Base-by-base conservation (phyloP, 495 filamentous ascomycete species). In the Daldinia caldariorum region DNA sequence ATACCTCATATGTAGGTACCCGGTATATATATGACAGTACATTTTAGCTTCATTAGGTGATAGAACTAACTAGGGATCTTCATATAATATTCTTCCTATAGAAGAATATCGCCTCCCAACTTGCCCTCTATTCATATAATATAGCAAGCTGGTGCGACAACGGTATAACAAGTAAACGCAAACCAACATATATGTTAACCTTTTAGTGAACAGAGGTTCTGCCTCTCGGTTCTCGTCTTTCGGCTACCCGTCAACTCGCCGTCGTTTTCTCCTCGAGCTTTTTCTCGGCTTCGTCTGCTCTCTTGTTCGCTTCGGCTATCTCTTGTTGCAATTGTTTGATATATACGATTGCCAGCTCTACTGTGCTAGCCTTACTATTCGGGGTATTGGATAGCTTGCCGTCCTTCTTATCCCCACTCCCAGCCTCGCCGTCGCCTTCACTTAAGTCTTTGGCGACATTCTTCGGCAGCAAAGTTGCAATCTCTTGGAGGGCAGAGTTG, bases 301-400 rank as follows among this genome's bases (percentile, higher is more conserved):
- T 83, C 57, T 79, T 82, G 59, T 90, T 89, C 14, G 90, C 89
- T 31, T 89, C 89, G 8, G 82, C 85, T 37, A 94, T 77, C 74
- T 93, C 90, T 76, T 85, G 83, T 79, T 97, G 88, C 66, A 99
- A 80, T 61, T 89, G 83, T 75, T 91, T 93, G 81, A 99, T 98
- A 74, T 97, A 98, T 68, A 94, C 91, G 61, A 97, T 98, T 9
- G 95, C 95, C 81, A 91, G 88, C 80, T 98, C 95, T 20, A 99
- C 95, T 1, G 94, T 97, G 71, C 92, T 95, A 0, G 95, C 95
- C 80, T 98, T 99, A 80, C 93, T 97, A 63, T 91, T 94, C 43
- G 84, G 84, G 51, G 83, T 84, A 61, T 51, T 84, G 83, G 55
- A 76, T 74, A 64, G 71, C 78, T 76, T 83, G 38, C 54, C 69